Percentiles rank a stretch among this genome's conserved stretches.
phyloP scores from a whole-genome alignment of 2,329 filamentous ascomycete species.

The Penicillium capsulatum region DNA sequence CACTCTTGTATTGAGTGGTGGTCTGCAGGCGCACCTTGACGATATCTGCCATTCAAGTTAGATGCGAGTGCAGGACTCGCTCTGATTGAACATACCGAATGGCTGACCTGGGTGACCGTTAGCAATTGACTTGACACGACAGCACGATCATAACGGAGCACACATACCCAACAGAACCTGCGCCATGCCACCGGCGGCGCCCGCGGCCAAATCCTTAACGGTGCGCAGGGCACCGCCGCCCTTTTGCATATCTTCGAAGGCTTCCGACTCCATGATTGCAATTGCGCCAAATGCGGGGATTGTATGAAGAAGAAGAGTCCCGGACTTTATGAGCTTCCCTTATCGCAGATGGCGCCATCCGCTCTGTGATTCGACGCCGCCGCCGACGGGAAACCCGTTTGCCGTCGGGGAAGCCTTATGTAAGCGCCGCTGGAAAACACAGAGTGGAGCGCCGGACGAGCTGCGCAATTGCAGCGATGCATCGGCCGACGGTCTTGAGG shows the following conservation, averaged over 20 bases:
- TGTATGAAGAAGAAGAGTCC: background rate
- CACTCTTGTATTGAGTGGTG: conserved; percentile 72
- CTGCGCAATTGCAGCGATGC: conserved; percentile 27
- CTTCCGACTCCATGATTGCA: conserved; percentile 31
- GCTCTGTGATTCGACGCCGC: conserved; percentile 30
- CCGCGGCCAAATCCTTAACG: conserved; percentile 84
- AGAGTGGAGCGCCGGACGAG: conserved; percentile 14
- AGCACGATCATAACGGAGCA: background rate
- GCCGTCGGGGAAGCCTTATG: conserved; percentile 14
- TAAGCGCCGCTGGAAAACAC: conserved; percentile 17
- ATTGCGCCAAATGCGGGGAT: conserved; percentile 2
- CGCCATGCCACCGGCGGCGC: conserved; percentile 84
- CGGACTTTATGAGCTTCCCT: conserved; percentile 12
- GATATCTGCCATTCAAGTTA: conserved; percentile 60
- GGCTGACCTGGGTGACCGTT: conserved; percentile 53
- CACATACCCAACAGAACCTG: conserved; percentile 85
- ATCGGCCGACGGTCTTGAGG: conserved; percentile 32
- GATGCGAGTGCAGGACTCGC: background rate
- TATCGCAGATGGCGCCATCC: conserved; percentile 23
- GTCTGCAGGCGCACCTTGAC: conserved; percentile 98
- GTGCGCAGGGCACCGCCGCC: conserved; percentile 53
- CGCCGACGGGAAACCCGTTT: conserved; percentile 26
- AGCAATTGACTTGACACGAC: conserved; percentile 16
- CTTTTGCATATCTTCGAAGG: conserved; percentile 36
- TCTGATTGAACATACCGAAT: conserved; percentile 50